Base-by-base conservation (phyloP, 176 grass and related monocot genomes). In the Hyparrhenia diplandra region DNA sequence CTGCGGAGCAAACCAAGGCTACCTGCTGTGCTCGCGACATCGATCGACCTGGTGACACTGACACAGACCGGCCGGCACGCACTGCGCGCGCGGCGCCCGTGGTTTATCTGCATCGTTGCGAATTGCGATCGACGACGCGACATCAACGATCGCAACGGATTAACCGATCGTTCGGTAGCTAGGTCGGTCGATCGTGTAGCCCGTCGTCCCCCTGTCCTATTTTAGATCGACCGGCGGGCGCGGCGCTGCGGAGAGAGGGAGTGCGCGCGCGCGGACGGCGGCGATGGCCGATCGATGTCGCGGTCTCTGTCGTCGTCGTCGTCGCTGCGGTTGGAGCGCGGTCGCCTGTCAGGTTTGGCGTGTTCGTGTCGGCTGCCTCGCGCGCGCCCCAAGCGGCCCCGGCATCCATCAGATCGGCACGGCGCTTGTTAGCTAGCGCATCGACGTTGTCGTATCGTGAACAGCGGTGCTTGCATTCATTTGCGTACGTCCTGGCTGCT, bases 291-390 rank as follows among this genome's bases (percentile, higher is more conserved):
- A 20, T 3, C 6, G 20, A 32, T 32, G 31, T 32, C 20, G 20
- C 52, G 52, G 21, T 57, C 52, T 57, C 39, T 43, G 31, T 32
- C 31, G 31, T 32, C 31, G 45, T 47, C 45, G 45, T 40, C 35
- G 34, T 10, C 9, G 64, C 31, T 6, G 42, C 17, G 49, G 79
- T 42, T 71, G 79, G 80, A 34, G 39, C 12, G 73, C 35, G 23
- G 67, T 82, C 54, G 27, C 18, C 25, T 24, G 67, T 82, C 67
- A 45, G 51, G 68, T 35, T 71, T 72, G 79, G 79, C 58, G 75
- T 71, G 65, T 34, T 21, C 36, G 39, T 72, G 79, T 61, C 67
- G 36, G 49, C 64, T 34, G 52, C 49, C 5, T 29, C 45, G 45
- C 43, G n/a, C 11, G 68, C 23, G 12, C 16, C n/a, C n/a, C n/a